These are phyloP conservation scores for Neurospora africana DNA, from an alignment of 495 filamentous ascomycete species.

Conservation along the genomic window DNA sequence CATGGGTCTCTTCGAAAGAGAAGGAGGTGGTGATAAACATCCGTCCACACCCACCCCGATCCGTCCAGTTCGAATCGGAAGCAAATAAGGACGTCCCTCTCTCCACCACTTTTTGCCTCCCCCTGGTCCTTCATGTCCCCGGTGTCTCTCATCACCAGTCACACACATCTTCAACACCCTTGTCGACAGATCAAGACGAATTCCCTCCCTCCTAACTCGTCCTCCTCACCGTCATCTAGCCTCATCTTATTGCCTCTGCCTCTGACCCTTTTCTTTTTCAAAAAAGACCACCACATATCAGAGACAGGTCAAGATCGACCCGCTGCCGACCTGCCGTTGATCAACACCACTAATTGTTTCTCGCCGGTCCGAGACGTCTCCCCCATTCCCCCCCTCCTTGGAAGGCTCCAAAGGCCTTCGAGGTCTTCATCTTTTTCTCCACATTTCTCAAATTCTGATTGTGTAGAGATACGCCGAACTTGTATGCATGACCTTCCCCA, in stretches of 20 bases:
- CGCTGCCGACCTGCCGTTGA: neutral
- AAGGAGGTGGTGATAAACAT: slow-evolving; percentile 6
- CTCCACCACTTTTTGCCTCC: neutral
- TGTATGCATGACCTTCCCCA: neutral
- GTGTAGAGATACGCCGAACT: neutral
- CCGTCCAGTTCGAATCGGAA: neutral
- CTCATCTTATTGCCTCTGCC: neutral
- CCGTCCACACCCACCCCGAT: neutral
- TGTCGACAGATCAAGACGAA: neutral
- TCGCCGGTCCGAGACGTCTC: neutral
- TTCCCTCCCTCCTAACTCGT: neutral
- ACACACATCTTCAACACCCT: neutral
- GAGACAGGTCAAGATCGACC: neutral
- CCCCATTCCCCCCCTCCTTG: neutral
- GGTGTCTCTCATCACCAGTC: neutral
- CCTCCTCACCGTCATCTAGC: neutral
- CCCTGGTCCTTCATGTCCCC: neutral
- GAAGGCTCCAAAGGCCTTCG: neutral
- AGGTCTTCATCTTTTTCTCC: neutral
- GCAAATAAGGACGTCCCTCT: neutral
- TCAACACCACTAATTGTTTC: neutral
- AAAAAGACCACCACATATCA: neutral
- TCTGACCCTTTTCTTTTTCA: neutral
- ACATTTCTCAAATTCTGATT: neutral
- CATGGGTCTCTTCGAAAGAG: slow-evolving; percentile 13